Conservation (phyloP, 306 rosid species). For the Castanea sativa region DNA sequence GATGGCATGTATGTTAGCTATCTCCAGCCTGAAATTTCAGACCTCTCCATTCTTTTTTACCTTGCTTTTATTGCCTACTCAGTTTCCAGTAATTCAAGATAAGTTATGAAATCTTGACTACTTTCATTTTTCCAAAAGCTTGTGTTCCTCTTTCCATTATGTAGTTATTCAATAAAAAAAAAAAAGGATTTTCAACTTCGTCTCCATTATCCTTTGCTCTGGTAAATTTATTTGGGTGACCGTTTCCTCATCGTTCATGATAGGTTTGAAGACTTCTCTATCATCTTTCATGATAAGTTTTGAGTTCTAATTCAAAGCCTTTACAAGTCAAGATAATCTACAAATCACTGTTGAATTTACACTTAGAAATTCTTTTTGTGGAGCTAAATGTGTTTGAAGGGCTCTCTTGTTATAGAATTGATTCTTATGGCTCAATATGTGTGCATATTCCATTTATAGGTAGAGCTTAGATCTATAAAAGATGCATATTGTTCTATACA, state of each 20-base stretch:
- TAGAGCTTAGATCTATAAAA: neutral
- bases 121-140: neutral
- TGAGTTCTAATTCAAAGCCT: neutral
- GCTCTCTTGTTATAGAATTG: neutral
- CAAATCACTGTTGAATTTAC: neutral
- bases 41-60: neutral
- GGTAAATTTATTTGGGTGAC: too few relatives aligned
- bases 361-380: neutral
- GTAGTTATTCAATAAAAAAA: neutral
- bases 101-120: neutral
- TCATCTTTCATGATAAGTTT: neutral
- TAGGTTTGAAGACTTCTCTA: neutral
- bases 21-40: neutral
- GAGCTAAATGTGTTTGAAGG: neutral
- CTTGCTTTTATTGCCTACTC: neutral
- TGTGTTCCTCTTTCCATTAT: neutral
- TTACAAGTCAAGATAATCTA: neutral
- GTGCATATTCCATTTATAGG: neutral
- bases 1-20: neutral
- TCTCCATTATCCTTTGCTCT: too few relatives aligned
- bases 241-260: too few relatives aligned
- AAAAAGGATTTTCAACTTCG: too few relatives aligned
- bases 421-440: neutral
- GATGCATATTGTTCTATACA: neutral
- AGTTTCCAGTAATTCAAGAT: neutral